phyloP scores from a whole-genome alignment of 2,329 filamentous ascomycete species.

The Fusarium agapanthi region DNA sequence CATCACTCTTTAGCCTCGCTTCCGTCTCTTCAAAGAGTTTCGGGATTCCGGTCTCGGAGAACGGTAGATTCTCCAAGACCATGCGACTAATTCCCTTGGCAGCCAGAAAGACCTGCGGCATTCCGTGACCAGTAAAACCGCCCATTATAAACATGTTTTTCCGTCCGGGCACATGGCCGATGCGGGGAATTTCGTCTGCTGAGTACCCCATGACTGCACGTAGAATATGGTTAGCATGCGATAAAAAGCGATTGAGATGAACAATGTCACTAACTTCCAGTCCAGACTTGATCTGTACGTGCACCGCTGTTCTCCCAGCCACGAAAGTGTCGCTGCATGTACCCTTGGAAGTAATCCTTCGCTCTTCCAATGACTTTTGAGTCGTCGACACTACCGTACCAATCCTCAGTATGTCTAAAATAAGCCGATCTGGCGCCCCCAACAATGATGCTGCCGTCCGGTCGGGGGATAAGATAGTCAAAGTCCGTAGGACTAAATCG shows the following conservation, averaged over 20 bases:
- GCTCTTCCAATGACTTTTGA: constrained; percentile 53
- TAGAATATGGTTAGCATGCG: neutral
- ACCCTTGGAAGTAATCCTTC: constrained; percentile 55
- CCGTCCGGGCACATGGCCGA: neutral
- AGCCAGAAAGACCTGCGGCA: constrained; percentile 55
- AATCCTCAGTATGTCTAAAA: constrained; percentile 49
- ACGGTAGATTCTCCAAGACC: neutral
- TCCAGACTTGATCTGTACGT: neutral
- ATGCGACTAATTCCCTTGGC: constrained; percentile 7
- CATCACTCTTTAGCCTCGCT: neutral
- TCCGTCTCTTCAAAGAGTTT: neutral
- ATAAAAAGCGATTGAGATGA: fast-evolving
- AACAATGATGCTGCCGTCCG: constrained; percentile 50
- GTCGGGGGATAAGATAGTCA: constrained; percentile 54
- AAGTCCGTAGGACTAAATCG: constrained; percentile 45
- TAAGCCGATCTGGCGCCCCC: constrained; percentile 48
- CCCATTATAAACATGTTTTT: constrained; percentile 54
- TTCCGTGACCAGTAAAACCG: constrained; percentile 50
- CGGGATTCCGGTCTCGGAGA: neutral
- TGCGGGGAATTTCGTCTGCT: neutral
- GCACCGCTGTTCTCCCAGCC: constrained; percentile 58
- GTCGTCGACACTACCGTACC: constrained; percentile 59
- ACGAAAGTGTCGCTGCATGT: constrained; percentile 57
- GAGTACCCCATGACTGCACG: neutral
- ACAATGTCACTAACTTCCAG: neutral